Percentiles rank a stretch among this genome's conserved stretches.
Evolutionary conservation across 1,139 yeast genomes (phyloP).

Genomic region (Debaryomycetaceae sp.): DNA sequence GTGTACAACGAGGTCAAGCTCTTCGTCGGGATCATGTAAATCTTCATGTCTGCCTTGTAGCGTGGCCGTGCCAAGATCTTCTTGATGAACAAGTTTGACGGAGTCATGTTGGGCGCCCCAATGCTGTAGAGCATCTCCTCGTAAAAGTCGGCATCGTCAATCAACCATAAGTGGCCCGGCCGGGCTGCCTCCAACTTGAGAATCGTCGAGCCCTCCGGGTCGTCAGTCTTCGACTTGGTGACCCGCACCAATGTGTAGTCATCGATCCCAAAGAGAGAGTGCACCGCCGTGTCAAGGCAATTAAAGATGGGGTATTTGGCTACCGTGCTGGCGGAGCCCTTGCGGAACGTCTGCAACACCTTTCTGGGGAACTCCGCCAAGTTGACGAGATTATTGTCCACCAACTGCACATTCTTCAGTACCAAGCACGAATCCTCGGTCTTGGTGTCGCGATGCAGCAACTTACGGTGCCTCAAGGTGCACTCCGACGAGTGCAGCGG

Average conservation of each 20-base stretch:
- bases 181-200: conserved; percentile 51
- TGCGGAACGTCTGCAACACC: conserved; percentile 26
- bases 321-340: conserved; percentile 6
- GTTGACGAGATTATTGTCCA: conserved; percentile 34
- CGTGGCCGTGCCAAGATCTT: conserved; percentile 49
- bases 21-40: conserved; percentile 32
- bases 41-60: conserved; percentile 49
- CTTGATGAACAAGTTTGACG: conserved; percentile 43
- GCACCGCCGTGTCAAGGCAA: conserved; percentile 44
- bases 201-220: conserved; percentile 45
- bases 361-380: conserved; percentile 33
- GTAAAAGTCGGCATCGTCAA: conserved; percentile 44
- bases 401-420: conserved; percentile 28
- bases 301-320: conserved; percentile 33
- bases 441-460: conserved; percentile 4
- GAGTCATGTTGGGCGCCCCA: conserved; percentile 37
- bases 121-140: conserved; percentile 37
- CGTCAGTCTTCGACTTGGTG: conserved; percentile 52
- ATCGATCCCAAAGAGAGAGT: conserved; percentile 33
- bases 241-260: conserved; percentile 47
- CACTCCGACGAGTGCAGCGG: background rate
- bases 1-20: conserved; percentile 40
- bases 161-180: conserved; percentile 47
- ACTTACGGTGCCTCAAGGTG: too few species aligned
- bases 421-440: conserved; percentile 14